Base-by-base conservation (phyloP, 306 rosid species). In the Medicago arabica region DNA sequence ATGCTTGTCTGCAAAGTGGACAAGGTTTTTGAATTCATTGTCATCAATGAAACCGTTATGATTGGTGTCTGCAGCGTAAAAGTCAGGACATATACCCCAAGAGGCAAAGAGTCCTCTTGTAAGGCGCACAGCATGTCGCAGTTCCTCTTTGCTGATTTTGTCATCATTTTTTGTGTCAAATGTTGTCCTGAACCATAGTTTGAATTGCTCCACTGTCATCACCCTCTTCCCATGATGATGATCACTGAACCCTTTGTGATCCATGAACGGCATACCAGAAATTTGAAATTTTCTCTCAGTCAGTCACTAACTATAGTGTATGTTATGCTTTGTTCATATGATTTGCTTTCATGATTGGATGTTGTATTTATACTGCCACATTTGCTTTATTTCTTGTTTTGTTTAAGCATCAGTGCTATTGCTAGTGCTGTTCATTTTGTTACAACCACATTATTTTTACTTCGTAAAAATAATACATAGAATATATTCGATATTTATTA, bases 151-250 rank as follows among this genome's bases (percentile, higher is more conserved):
- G 83, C 86, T 83, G 50, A 83, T 78, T 69, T 73, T 47, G 0
- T 75, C 86, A n/a, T 78, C 86, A 1, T 64, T 41, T 36, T 74
- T 68, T n/a, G 65, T 1, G 47, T 78, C 86, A 62, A 83, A 83
- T 23, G 61, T 66, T 10, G 67, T 55, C 61, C 38, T 83, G 54
- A 83, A 59, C 86, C 86, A 83, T 47, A 46, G 43, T 34, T 70
- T 78, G 49, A 83, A 78, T 68, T 83, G 78, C 55, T 83, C 78
- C 67, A 79, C 15, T 12, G 78, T 83, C 86, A 83, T 83, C 67
- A 75, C 83, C 2, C 46, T 68, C 1, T 78, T 78, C 31, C 49
- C 49, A 11, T 11, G 15, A 44, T 44, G 21, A 53, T 83, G 75
- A 15, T 74, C 80, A 17, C 58, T 43, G 9, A n/a, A 12, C 58